A percentile compares a stretch with the other conserved stretches of the same genome.
Evolutionary conservation across 2,329 filamentous ascomycete genomes (phyloP).

Genomic region (Amylocarpus encephaloides): DNA sequence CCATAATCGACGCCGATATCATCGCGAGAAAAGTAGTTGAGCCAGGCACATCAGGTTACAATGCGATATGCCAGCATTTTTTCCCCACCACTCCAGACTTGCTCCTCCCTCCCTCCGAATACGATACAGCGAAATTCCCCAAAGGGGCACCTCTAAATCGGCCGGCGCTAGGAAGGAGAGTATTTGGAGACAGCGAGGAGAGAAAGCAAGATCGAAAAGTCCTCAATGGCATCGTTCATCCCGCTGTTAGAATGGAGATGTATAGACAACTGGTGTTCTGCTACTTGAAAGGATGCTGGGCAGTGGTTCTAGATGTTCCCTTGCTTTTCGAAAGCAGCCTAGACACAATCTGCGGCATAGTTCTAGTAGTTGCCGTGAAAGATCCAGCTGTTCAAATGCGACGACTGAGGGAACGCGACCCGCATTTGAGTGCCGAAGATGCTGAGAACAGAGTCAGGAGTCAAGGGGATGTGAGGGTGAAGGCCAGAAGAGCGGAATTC

Average conservation of each 20-base stretch:
- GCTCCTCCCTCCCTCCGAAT: conserved; percentile 55
- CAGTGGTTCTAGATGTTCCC: conserved; percentile 86
- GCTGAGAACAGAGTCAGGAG: conserved; percentile 79
- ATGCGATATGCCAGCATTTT: conserved; percentile 76
- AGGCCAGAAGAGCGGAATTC: conserved; percentile 60
- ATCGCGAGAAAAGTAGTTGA: conserved; percentile 91
- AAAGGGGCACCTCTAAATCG: conserved; percentile 75
- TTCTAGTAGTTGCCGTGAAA: conserved; percentile 78
- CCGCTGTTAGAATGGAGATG: conserved; percentile 79
- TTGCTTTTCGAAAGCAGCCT: conserved; percentile 84
- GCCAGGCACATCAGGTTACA: conserved; percentile 79
- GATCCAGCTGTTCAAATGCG: conserved; percentile 79
- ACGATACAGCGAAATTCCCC: conserved; percentile 40
- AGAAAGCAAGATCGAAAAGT: conserved; percentile 64
- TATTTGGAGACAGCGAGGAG: conserved; percentile 76
- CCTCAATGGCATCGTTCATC: conserved; percentile 88
- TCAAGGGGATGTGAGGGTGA: conserved; percentile 79
- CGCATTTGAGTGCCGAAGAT: conserved; percentile 75
- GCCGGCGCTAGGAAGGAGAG: conserved; percentile 72
- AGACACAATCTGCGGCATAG: conserved; percentile 77
- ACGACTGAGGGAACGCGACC: conserved; percentile 67
- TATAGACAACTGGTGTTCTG: conserved; percentile 64
- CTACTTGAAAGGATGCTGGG: conserved; percentile 75
- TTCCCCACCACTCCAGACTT: conserved; percentile 77
- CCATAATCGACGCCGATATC: conserved; percentile 89